These are phyloP conservation scores for Diutina rugosa DNA, from an alignment of 1,139 yeast species.

Conservation along the genomic window DNA sequence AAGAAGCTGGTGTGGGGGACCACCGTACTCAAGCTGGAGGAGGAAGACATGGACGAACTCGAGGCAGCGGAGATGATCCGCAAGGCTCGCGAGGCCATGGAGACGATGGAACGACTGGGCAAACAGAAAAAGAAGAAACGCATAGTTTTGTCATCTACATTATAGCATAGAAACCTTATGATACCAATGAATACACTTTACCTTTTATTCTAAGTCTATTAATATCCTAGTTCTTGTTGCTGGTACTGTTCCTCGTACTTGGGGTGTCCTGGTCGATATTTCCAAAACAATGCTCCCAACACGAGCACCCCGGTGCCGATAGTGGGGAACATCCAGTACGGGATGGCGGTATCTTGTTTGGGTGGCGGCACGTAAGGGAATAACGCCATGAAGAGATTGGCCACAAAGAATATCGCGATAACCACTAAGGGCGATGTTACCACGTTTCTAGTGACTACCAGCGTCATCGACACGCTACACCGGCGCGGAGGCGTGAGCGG, in stretches of 20 bases:
- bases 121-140: slow-evolving; percentile 22
- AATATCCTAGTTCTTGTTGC: not conserved
- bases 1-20: slow-evolving; percentile 53
- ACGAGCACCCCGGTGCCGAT: slow-evolving; percentile 36
- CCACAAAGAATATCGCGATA: slow-evolving; percentile 25
- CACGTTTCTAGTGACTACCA: slow-evolving; percentile 5
- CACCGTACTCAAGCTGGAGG: slow-evolving; percentile 30
- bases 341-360: slow-evolving; percentile 14
- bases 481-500: not conserved
- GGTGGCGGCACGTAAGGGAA: slow-evolving; percentile 50
- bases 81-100: slow-evolving; percentile 35
- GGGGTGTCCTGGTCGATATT: not conserved
- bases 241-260: not conserved
- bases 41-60: slow-evolving; percentile 9
- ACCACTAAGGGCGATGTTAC: slow-evolving; percentile 19
- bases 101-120: slow-evolving; percentile 7
- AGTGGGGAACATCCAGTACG: slow-evolving; percentile 47
- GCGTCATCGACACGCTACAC: slow-evolving; percentile 7
- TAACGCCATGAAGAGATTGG: slow-evolving; percentile 39
- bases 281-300: slow-evolving; percentile 27
- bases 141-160: not conserved
- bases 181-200: not conserved
- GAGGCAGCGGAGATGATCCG: slow-evolving; percentile 36
- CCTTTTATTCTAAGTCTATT: not conserved
- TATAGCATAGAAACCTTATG: not conserved